A percentile compares a stretch with the other conserved stretches of the same genome.
Evolutionary conservation across 2,329 filamentous ascomycete species (phyloP).

Genomic region (Paradendryphiella salina): DNA sequence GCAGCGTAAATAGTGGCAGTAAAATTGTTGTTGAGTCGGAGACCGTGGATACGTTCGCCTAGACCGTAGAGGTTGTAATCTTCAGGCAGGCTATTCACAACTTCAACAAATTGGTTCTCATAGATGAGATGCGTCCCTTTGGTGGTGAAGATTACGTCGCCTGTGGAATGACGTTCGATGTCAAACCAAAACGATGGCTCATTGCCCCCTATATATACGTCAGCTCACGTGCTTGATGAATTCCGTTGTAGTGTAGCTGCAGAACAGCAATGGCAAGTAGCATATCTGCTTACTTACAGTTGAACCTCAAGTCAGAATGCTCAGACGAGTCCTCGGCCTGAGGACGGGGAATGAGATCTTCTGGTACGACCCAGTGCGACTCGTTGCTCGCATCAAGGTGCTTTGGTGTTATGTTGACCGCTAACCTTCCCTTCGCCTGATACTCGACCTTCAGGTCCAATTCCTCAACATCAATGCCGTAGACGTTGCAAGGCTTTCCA

Average conservation of each 20-base stretch:
- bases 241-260: too few relatives aligned
- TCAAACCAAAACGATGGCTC: conserved; percentile 61
- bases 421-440: conserved; percentile 66
- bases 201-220: conserved; percentile 53
- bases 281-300: conserved; percentile 28
- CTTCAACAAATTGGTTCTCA: conserved; percentile 78
- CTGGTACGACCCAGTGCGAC: conserved; percentile 69
- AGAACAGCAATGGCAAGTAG: neutral
- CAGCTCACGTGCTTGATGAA: neutral
- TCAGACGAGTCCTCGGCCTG: conserved; percentile 47
- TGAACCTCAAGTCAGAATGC: conserved; percentile 55
- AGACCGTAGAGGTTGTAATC: conserved; percentile 77
- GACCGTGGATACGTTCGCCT: conserved; percentile 71
- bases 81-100: conserved; percentile 66
- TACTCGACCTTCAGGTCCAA: conserved; percentile 70
- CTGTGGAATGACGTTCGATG: conserved; percentile 60
- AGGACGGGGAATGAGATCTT: conserved; percentile 64
- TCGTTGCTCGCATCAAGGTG: conserved; percentile 64
- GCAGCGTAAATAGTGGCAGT: conserved; percentile 70
- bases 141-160: conserved; percentile 71
- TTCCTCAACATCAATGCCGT: conserved; percentile 72
- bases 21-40: conserved; percentile 72
- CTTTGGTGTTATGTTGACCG: conserved; percentile 70
- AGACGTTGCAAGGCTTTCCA: conserved; percentile 67
- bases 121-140: conserved; percentile 67